Evolutionary conservation across 2,329 filamentous ascomycete species (phyloP), one percentile per base, ranked within the genome.

Genomic region (Fusarium xyrophilum): DNA sequence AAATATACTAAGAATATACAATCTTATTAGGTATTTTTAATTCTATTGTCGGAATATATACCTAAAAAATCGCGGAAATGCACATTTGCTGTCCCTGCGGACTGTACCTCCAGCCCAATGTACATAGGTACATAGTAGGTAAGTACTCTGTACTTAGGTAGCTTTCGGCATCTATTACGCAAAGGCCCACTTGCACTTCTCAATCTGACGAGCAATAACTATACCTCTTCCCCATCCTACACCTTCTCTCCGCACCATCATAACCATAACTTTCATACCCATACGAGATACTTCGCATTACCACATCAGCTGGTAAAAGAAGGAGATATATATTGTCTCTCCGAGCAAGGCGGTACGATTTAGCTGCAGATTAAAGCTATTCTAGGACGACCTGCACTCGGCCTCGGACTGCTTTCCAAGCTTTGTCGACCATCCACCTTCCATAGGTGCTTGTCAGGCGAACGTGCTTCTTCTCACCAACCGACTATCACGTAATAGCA

Each of bases 381-480:
- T 76, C 57, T 52, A 72, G 74, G 78, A 74, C 78, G 79, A 77
- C 78, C 78, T 81, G 79, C 79, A 81, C 80, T 73, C 77, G 77
- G 76, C 76, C 76, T 75, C 63, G 75, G 70, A 77, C 71, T 69
- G 66, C 69, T 68, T 66, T 62, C 66, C 59, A 67, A 72, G 73
- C 70, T 75, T 71, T 43, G 65, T 73, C 65, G 52, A 57, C 60
- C 51, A 64, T 50, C 40, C 42, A 64, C 50, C 43, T 50, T 60
- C 56, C 59, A 70, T 32, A 63, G 25, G 43, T 30, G n/a, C 43
- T 56, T 55, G 39, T 46, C 58, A 40, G 52, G 59, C 55, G 59
- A 74, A 56, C 59, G 40, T 57, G 47, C 58, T 42, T 48, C 47
- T 59, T 32, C 53, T 51, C 47, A 60, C 27, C 36, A 56, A 27